Evolutionary conservation across 805 yeast genomes (phyloP), one percentile per base, ranked within the genome.

Genomic region (Saccharomycopsis vini): DNA sequence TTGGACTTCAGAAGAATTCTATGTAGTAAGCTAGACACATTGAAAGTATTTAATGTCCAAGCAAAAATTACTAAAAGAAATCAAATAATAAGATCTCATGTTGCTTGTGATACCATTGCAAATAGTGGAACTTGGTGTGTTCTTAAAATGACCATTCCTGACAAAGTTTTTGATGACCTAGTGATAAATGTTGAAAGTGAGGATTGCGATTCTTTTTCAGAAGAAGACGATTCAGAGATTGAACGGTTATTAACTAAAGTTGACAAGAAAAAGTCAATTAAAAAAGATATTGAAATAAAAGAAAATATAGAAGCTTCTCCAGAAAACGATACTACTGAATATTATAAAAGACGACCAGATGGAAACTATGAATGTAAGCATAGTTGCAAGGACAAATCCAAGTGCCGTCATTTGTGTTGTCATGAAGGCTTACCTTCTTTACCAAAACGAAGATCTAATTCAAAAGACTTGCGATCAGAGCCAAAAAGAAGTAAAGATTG

Each of bases 401-500:
- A 32, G 0, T 72, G 76, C 43, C 62, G 75, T 9, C 76, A 72
- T 51, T 40, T 66, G 3, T 72, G 77, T 41, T 72, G 77, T 45
- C 62, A 66, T 32, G 70, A 67, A 30, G 76, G 76, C 9, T 23
- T 44, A n/a, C 19, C 15, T 4, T 9, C 16, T 15, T 21, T 37
- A 7, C 46, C 38, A 3, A 34, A 28, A 10, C 42, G 28, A 12
- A 26, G 36, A 18, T 16, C 3, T n/a, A n/a, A 23, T 40, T 33
- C 39, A 23, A 35, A 24, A 36, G 44, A 35, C 6, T 19, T 34
- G 6, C 7, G 26, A 31, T 31, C 20, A 7, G 9, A 31, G 28
- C 10, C 10, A 7, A 24, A 24, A 24, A 10, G 10, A 24, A 10
- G 6, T 24, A 24, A 7, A 7, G 19, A 31, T 15, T 31, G 9